phyloP scores from a whole-genome alignment of 768 basidiomycete genomes.

The Podaxis sp. region DNA sequence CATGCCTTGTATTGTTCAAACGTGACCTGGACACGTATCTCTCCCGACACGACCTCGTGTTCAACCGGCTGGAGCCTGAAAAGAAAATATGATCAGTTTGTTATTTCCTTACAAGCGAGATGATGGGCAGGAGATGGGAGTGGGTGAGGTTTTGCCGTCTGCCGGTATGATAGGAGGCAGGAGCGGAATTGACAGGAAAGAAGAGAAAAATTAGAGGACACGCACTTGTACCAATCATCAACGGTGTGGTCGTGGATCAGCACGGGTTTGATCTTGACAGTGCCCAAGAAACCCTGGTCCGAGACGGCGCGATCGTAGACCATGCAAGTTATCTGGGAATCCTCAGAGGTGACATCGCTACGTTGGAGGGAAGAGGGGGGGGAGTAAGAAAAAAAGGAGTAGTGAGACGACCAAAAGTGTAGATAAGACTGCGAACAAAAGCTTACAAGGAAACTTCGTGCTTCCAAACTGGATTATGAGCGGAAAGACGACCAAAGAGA shows the following conservation, averaged over 20 bases:
- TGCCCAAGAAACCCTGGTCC: conserved; percentile 88
- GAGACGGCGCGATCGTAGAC: conserved; percentile 85
- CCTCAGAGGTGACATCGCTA: conserved; percentile 92
- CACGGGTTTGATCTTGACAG: conserved; percentile 85
- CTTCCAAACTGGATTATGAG: conserved; percentile 97
- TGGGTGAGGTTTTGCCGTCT: background rate
- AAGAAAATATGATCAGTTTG: background rate
- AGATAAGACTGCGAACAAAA: conserved; percentile 4
- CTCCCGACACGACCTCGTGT: conserved; percentile 82
- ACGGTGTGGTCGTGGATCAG: conserved; percentile 92
- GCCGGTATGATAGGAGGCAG: conserved; percentile 9
- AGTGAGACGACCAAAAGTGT: conserved; percentile 2
- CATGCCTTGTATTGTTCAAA: conserved; percentile 88
- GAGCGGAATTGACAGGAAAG: background rate
- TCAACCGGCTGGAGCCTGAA: conserved; percentile 70
- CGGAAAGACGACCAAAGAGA: conserved; percentile 62
- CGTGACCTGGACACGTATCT: conserved; percentile 91
- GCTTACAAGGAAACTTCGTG: conserved; percentile 97
- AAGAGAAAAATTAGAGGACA: conserved; percentile 19
- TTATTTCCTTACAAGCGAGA: background rate
- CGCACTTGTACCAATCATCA: conserved; percentile 96
- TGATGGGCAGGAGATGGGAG: background rate
- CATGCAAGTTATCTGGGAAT: conserved; percentile 79
- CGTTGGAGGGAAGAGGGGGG: background rate
- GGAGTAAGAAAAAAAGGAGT: background rate